Percentiles rank a stretch among this genome's conserved stretches.
phyloP scores from a whole-genome alignment of 192 early-diverging fungal species.

The Spizellomyces sp. region DNA sequence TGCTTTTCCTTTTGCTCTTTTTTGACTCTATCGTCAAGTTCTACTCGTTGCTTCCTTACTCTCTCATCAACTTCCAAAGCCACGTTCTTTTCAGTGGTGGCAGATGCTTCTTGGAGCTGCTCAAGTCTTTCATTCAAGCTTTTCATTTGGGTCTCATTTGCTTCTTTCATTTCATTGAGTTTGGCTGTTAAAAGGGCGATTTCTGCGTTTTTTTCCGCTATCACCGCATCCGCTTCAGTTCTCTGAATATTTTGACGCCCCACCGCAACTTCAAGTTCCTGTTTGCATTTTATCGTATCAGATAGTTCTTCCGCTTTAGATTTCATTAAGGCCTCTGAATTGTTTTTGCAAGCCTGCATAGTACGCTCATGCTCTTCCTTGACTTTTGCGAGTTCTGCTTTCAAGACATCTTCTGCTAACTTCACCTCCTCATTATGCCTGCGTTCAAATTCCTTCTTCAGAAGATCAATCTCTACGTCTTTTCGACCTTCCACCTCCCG shows the following conservation, averaged over 20 bases:
- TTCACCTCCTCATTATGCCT: too few species aligned
- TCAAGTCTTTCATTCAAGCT: neutral
- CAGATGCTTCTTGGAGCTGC: slow-evolving; percentile 8
- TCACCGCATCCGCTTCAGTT: too few species aligned
- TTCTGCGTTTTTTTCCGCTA: too few species aligned
- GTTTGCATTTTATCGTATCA: too few species aligned
- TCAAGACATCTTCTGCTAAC: neutral
- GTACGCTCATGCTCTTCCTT: neutral
- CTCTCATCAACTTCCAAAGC: slow-evolving; percentile 24
- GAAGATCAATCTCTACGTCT: too few species aligned
- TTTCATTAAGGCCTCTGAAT: too few species aligned
- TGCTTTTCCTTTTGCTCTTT: slow-evolving; percentile 45
- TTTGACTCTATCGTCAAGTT: slow-evolving; percentile 47
- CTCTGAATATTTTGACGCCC: too few species aligned
- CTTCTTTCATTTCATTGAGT: neutral
- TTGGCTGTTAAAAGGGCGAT: neutral
- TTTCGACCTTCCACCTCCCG: too few species aligned
- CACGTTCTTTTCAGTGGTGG: neutral
- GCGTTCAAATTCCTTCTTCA: too few species aligned
- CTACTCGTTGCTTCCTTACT: slow-evolving; percentile 36
- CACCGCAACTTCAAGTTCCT: too few species aligned
- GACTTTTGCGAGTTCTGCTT: neutral
- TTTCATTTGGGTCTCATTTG: neutral
- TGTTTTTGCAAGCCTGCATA: too few species aligned
- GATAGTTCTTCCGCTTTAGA: too few species aligned